Percentiles rank a stretch among this genome's conserved stretches.
Conservation (phyloP, 2,329 filamentous ascomycete species). For the Fusarium liriodendri region DNA sequence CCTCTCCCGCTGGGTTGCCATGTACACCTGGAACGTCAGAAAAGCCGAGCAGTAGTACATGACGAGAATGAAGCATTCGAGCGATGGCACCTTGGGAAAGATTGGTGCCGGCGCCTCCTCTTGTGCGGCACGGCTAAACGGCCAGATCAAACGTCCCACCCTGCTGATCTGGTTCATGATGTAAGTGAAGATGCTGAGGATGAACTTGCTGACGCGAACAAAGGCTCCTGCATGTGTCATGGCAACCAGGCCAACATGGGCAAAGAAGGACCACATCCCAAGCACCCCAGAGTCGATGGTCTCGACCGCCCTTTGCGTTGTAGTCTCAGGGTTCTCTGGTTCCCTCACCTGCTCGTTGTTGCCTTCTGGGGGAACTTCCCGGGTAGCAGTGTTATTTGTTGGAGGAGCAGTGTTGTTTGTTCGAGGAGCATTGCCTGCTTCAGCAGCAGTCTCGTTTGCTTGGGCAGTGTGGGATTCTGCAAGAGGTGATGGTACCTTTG, state of each 20-base stretch:
- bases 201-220: background rate
- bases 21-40: conserved; percentile 27
- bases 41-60: conserved; percentile 16
- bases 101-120: background rate
- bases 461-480: background rate
- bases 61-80: background rate
- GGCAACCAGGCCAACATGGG: background rate
- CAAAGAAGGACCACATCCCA: background rate
- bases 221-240: background rate
- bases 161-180: background rate
- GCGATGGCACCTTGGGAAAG: background rate
- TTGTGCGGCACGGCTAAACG: background rate
- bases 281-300: background rate
- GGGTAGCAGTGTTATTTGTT: background rate
- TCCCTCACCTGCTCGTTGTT: background rate
- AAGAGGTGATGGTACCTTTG: background rate
- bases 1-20: conserved; percentile 37
- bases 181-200: background rate
- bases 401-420: background rate
- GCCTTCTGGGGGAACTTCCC: background rate
- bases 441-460: background rate
- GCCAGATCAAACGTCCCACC: background rate
- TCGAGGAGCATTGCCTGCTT: background rate
- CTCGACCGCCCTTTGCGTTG: background rate
- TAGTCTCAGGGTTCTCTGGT: background rate